Conservation (phyloP, 192 early-diverging fungal genomes). For the Backusella mclennaniae region DNA sequence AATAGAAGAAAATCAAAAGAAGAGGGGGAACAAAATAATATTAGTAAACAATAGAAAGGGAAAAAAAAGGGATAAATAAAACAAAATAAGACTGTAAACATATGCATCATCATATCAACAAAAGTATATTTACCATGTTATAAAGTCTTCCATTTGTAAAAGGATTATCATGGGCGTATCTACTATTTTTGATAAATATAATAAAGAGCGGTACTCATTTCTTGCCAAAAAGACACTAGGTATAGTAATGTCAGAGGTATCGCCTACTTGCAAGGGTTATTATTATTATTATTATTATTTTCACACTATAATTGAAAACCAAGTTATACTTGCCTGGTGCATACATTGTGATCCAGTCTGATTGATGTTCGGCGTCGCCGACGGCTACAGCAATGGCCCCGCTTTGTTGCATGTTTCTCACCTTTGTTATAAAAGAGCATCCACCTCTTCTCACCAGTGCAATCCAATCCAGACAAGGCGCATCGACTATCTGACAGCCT, state of each 20-base stretch:
- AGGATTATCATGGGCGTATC: slow-evolving; percentile 33
- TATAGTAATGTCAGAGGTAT: slow-evolving; percentile 82
- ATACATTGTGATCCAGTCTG: slow-evolving; percentile 87
- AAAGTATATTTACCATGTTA: slow-evolving; percentile 15
- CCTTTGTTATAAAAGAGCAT: slow-evolving; percentile 89
- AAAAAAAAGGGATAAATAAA: slow-evolving; percentile 1
- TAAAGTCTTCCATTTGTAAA: slow-evolving; percentile 1
- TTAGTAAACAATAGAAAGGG: neutral
- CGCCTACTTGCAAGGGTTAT: slow-evolving; percentile 43
- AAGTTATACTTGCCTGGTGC: slow-evolving; percentile 44
- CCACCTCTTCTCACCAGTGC: slow-evolving; percentile 84
- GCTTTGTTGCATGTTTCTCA: slow-evolving; percentile 84
- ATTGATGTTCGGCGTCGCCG: slow-evolving; percentile 69
- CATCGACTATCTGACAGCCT: slow-evolving; percentile 52
- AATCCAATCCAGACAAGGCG: slow-evolving; percentile 58
- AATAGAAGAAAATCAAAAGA: neutral
- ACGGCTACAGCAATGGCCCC: slow-evolving; percentile 88
- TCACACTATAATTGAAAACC: neutral
- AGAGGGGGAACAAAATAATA: neutral
- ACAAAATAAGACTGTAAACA: neutral
- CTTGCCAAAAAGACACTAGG: slow-evolving; percentile 88
- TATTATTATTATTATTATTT: neutral
- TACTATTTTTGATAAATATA: slow-evolving; percentile 31
- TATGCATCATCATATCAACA: neutral
- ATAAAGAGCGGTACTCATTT: slow-evolving; percentile 63